Evolutionary conservation across 2,329 filamentous ascomycete genomes (phyloP), one percentile per base, ranked within the genome.

Genomic region (Pseudovirgaria hyperparasitica): DNA sequence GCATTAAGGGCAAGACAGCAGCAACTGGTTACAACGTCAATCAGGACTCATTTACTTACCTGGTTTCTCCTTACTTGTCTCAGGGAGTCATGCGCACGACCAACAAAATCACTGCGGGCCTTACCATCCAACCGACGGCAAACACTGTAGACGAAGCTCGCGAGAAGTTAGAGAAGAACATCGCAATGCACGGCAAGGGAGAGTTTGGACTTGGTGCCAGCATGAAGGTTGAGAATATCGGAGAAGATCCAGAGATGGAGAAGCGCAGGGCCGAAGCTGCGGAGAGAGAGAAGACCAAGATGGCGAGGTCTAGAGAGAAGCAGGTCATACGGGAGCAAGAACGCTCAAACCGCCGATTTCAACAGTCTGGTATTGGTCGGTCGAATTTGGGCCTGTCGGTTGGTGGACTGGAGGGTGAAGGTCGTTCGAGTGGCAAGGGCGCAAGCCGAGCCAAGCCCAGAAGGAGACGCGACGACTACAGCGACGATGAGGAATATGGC

Each of bases 401-500:
- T 19, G 71, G 71, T 35, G 78, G 80, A 37, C 60, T 85, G 14
- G 81, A 86, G 46, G 75, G 70, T 31, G 67, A 70, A 14, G 66
- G 68, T 12, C 58, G 57, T 18, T 43, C 43, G 3, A 41, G 45
- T 21, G 39, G 41, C 8, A 40, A 48, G 13, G 35, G 36, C 5
- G 40, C 40, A 7, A 32, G 38, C 5, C 41, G 39, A 25, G 24
- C 16, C 13, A 54, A 52, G 35, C 39, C 41, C 7, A 38, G 41
- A 14, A 35, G 43, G n/a, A 60, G 57, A 39, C 46, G 58, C 34
- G 54, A 54, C 26, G 60, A 63, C 33, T 65, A 58, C 32, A 79
- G 81, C 39, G 80, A 82, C 34, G 79, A 86, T 42, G 82, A 82
- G 6, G 81, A 85, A 41, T 78, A 82, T 39, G 78, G 81, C 32